phyloP scores from a whole-genome alignment of 2,329 filamentous ascomycete species.

The Verticillium albo-atrum region DNA sequence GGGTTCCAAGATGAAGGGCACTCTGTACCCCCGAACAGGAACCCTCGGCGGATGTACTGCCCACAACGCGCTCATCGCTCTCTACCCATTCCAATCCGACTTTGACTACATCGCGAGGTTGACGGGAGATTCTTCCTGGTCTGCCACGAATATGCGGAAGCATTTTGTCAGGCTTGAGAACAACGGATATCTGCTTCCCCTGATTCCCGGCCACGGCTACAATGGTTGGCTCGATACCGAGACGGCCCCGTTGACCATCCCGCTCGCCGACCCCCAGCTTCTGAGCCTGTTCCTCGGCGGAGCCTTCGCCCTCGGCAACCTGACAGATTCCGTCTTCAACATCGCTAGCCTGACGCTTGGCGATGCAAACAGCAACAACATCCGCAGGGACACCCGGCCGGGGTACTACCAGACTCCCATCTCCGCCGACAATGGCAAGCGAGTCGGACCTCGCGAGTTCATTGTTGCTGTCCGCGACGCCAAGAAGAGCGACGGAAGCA shows the following conservation, averaged over 20 bases:
- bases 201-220: slow-evolving; percentile 40
- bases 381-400: slow-evolving; percentile 37
- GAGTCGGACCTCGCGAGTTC: slow-evolving; percentile 52
- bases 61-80: slow-evolving; percentile 49
- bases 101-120: slow-evolving; percentile 46
- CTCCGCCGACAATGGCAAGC: slow-evolving; percentile 40
- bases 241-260: slow-evolving; percentile 44
- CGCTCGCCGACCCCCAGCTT: slow-evolving; percentile 48
- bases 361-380: slow-evolving; percentile 45
- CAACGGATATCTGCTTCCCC: slow-evolving; percentile 42
- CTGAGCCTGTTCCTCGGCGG: slow-evolving; percentile 46
- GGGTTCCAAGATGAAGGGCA: slow-evolving; percentile 46
- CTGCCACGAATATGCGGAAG: slow-evolving; percentile 50
- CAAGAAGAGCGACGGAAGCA: slow-evolving; percentile 40
- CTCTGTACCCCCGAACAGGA: slow-evolving; percentile 53
- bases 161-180: slow-evolving; percentile 51
- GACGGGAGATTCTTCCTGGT: slow-evolving; percentile 53
- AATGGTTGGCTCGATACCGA: slow-evolving; percentile 52
- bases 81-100: slow-evolving; percentile 49
- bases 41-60: slow-evolving; percentile 53
- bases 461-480: slow-evolving; percentile 44
- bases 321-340: slow-evolving; percentile 18
- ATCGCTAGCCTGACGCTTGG: slow-evolving; percentile 34
- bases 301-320: slow-evolving; percentile 43
- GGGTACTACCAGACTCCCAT: slow-evolving; percentile 57